These are phyloP conservation scores for Fennellomyces sp. DNA, from an alignment of 371 early-diverging fungal species.

Conservation along the genomic window DNA sequence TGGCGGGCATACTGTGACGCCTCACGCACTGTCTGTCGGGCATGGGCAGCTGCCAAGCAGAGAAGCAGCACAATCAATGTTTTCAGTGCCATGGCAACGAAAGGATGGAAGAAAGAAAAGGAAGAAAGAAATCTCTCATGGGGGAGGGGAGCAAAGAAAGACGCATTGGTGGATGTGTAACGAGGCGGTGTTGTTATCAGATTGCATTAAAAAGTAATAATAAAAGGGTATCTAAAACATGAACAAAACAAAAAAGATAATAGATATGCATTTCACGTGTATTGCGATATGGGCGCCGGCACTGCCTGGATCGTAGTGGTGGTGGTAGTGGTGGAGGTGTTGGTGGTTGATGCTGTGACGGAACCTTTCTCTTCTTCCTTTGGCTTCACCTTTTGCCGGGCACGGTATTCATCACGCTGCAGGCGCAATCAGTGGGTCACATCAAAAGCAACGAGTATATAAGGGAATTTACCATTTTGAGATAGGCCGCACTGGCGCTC, in stretches of 20 bases:
- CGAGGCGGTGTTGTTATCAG: neutral
- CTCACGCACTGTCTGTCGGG: conserved; percentile 17
- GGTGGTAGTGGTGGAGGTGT: neutral
- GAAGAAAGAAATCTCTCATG: neutral
- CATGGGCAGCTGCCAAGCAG: too few relatives aligned
- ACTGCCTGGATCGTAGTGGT: neutral
- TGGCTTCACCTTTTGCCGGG: neutral
- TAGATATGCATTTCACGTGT: neutral
- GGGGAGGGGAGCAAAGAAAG: neutral
- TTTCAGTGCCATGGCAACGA: neutral
- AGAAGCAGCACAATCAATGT: too few relatives aligned
- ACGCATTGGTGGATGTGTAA: neutral
- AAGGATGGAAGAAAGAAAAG: neutral
- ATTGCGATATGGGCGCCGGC: neutral
- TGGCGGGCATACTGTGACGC: conserved; percentile 30
- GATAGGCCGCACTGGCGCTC: conserved; percentile 37
- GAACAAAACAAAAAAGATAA: neutral
- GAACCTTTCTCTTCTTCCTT: conserved; percentile 2
- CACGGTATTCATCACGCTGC: conserved; percentile 3
- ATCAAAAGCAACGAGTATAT: neutral
- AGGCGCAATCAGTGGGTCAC: too few relatives aligned
- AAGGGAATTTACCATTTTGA: conserved; percentile 28
- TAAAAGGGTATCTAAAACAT: conserved; percentile 6
- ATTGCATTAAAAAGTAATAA: neutral
- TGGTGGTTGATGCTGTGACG: neutral